Conservation (phyloP, 805 yeast species). For the Ogataea trehalophila region DNA sequence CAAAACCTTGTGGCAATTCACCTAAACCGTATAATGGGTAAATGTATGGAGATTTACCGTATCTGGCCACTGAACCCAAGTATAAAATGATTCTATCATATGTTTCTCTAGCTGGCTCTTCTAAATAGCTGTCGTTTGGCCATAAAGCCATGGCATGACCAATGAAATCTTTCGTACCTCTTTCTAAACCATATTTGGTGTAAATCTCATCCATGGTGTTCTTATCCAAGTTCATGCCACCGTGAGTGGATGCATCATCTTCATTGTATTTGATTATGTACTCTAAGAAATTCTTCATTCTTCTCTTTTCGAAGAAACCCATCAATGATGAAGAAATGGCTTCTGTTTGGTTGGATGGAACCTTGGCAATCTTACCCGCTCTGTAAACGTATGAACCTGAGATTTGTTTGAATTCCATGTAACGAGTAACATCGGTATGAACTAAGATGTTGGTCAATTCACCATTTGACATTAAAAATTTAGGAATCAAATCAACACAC, state of each 20-base stretch:
- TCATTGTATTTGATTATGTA: slow-evolving; percentile 80
- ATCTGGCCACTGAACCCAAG: slow-evolving; percentile 86
- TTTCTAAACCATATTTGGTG: slow-evolving; percentile 82
- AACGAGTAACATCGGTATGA: slow-evolving; percentile 93
- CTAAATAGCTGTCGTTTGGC: slow-evolving; percentile 85
- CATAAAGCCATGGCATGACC: slow-evolving; percentile 99
- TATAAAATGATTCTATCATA: slow-evolving; percentile 81
- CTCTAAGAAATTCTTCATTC: slow-evolving; percentile 89
- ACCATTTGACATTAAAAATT: slow-evolving; percentile 95
- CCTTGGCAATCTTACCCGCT: slow-evolving; percentile 87
- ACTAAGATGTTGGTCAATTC: slow-evolving; percentile 92
- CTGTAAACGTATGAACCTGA: slow-evolving; percentile 94
- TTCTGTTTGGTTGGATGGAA: slow-evolving; percentile 87
- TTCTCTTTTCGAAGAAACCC: slow-evolving; percentile 94
- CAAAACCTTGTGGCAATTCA: slow-evolving; percentile 98
- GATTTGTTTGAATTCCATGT: slow-evolving; percentile 93
- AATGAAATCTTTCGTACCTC: slow-evolving; percentile 90
- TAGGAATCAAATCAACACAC: slow-evolving; percentile 96
- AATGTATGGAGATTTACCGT: slow-evolving; percentile 93
- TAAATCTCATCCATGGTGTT: slow-evolving; percentile 91
- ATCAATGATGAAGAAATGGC: slow-evolving; percentile 87
- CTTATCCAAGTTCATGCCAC: slow-evolving; percentile 77
- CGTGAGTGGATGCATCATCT: slow-evolving; percentile 74
- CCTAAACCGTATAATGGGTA: slow-evolving; percentile 97
- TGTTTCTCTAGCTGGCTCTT: slow-evolving; percentile 87